Base-by-base conservation (phyloP, 2,329 filamentous ascomycete genomes). In the Diaporthe citri region DNA sequence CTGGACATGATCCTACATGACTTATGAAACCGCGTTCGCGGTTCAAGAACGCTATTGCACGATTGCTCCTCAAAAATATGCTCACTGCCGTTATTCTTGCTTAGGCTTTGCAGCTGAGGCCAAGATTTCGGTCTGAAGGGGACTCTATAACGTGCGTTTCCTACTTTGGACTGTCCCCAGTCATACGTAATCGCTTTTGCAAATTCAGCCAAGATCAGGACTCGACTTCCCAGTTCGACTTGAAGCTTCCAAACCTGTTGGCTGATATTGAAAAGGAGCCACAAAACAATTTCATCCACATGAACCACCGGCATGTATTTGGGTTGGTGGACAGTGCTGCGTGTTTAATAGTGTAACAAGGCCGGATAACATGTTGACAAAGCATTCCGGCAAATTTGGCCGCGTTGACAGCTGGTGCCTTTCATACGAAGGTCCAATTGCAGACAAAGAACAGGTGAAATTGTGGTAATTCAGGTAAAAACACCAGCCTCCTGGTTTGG, bases 401-500 rank as follows among this genome's bases (percentile, higher is more conserved):
- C 15, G n/a, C 15, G 15, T 41, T 17, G 13, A 22, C 8, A 64
- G 39, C 59, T 46, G 28, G 5, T 60, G 10, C 20, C n/a, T 43
- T 43, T 3, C n/a, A 17, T 28, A 17, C 10, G 15, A 4, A 31
- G 4, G 8, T 4, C 13, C 9, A 12, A n/a, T 48, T 31, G 31
- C 28, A 15, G 22, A n/a, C 20, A 31, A 10, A 52, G 22, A 17
- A 6, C 28, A 12, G 46, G 46, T 51, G 43, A 25, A 51, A 9
- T 34, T 66, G 41, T 31, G 9, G 43, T 48, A 17, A 36, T 51
- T 66, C 28, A 34, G 20, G 34, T 48, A 48, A 67, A 52, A 51
- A n/a, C 62, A 67, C 46, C 8, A 64, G 62, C 62, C 62, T 25
- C 64, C 64, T 67, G 31, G 22, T n/a, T 67, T 67, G 25, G 46